phyloP scores from a whole-genome alignment of 2,329 filamentous ascomycete species.

The Ilyonectria destructans region DNA sequence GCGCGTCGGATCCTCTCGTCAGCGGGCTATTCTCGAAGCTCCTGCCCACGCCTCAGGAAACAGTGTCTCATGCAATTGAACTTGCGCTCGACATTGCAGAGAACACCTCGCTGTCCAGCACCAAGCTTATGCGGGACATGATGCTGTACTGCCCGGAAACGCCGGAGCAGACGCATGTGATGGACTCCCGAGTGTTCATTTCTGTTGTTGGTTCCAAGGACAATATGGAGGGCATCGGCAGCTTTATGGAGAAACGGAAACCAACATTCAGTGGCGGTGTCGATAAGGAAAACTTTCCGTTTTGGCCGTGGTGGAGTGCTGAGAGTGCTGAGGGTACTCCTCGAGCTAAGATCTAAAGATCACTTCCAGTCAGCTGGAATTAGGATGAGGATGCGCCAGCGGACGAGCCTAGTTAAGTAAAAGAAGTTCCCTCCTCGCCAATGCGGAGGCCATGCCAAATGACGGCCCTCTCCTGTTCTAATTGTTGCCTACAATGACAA shows the following conservation, averaged over 20 bases:
- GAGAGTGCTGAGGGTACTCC: not conserved
- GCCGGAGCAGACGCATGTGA: slow-evolving; percentile 20
- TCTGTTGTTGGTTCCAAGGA: slow-evolving; percentile 14
- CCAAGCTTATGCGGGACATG: slow-evolving; percentile 33
- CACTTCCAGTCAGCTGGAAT: no score
- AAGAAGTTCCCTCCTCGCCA: no score
- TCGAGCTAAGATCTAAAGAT: not conserved
- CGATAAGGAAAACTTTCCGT: slow-evolving; percentile 8
- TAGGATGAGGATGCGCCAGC: no score
- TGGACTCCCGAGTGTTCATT: slow-evolving; percentile 18
- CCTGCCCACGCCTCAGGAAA: slow-evolving; percentile 22
- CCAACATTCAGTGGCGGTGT: slow-evolving; percentile 9
- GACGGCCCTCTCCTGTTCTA: no score
- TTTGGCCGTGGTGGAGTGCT: slow-evolving; percentile 25
- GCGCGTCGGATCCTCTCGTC: slow-evolving; percentile 13
- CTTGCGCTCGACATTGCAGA: slow-evolving; percentile 23
- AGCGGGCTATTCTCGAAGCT: slow-evolving; percentile 25
- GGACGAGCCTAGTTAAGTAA: no score
- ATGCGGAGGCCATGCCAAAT: no score
- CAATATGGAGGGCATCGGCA: slow-evolving; percentile 24
- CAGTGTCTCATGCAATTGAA: slow-evolving; percentile 6
- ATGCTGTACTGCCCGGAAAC: slow-evolving; percentile 21
- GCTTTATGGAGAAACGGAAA: slow-evolving; percentile 22
- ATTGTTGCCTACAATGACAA: no score
- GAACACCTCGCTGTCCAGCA: slow-evolving; percentile 24